Base-by-base conservation (phyloP, 768 basidiomycete genomes). In the Phlebiopsis gigantea region DNA sequence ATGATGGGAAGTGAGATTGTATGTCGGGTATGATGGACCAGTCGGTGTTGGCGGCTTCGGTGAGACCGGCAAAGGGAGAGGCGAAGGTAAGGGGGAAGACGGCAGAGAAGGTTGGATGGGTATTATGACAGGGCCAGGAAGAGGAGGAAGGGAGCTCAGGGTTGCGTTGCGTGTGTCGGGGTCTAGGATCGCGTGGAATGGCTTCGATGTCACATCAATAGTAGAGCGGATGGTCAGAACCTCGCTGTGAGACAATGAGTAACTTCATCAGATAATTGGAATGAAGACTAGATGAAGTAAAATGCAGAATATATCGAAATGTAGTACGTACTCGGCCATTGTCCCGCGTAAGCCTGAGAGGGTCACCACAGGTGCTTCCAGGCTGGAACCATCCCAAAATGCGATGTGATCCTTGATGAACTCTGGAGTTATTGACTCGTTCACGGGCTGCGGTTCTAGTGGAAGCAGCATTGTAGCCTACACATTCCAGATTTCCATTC, bases 391-490 rank as follows among this genome's bases (percentile, higher is more conserved):
- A 51, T 89, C 83, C 62, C 78, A 84, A 29, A 93, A 76, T 28
- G 83, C 73, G 55, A 96, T 69, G 67, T 99, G 96, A 65, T 97
- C 93, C 66, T 82, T 84, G 28, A 97, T 73, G 56, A 94, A 84
- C 2, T 92, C 87, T 0, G 83, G 71, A 0, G 87, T 88, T 51
- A 93, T 77, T 48, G 75, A 75, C 17, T 82, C 79, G 19, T 79
- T 74, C 14, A 76, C 68, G 2, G 79, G 73, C 5, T 73, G 66
- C 45, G 79, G 75, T 49, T 90, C 87, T 1, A 82, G 68, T 0
- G 95, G 95, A 0, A 98, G 76, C 15, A 98, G 73, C 10, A 99
- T 66, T 0, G 88, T 86, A 2, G 89, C 87, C 93, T 96, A 64
- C 8, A 59, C 46, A 25, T 19, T 24, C 17, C 21, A 28, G 31